These are phyloP conservation scores for Yamadazyma tumulicola DNA, from an alignment of 805 yeast species.

Conservation along the genomic window DNA sequence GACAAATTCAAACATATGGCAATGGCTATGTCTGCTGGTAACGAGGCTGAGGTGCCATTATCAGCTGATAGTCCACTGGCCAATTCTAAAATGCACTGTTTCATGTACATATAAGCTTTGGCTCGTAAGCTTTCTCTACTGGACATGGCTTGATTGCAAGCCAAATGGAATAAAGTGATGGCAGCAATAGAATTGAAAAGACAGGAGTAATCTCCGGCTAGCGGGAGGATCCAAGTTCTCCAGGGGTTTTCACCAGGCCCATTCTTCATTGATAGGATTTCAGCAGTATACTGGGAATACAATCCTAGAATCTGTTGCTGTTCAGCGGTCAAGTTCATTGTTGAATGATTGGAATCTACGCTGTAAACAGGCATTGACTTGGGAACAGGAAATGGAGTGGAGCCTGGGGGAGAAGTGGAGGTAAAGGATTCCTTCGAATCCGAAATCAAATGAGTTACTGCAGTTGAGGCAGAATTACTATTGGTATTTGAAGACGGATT, in stretches of 20 bases:
- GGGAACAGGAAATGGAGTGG: slow-evolving; percentile 8
- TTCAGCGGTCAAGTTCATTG: slow-evolving; percentile 26
- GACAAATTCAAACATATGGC: slow-evolving; percentile 64
- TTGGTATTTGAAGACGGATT: background rate
- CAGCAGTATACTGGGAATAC: slow-evolving; percentile 35
- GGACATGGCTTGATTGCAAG: slow-evolving; percentile 32
- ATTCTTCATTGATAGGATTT: slow-evolving; percentile 58
- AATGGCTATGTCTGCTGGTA: slow-evolving; percentile 63
- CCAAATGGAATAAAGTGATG: slow-evolving; percentile 60
- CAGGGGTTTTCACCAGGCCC: slow-evolving; percentile 69
- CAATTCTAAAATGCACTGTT: slow-evolving; percentile 53
- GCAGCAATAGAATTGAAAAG: slow-evolving; percentile 62
- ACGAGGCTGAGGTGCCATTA: slow-evolving; percentile 15
- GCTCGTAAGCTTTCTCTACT: slow-evolving; percentile 43
- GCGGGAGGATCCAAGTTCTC: slow-evolving; percentile 55
- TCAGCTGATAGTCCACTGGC: slow-evolving; percentile 49
- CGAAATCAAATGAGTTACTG: background rate
- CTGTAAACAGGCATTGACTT: slow-evolving; percentile 7
- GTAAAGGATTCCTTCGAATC: background rate
- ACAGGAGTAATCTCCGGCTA: slow-evolving; percentile 53
- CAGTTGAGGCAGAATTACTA: background rate
- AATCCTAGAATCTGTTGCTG: slow-evolving; percentile 34
- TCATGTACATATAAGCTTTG: slow-evolving; percentile 56
- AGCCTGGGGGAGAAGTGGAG: slow-evolving; percentile 1
- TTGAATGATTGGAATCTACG: slow-evolving; percentile 7